Conservation (phyloP, 1,139 yeast species). For the Yamadazyma sp. region DNA sequence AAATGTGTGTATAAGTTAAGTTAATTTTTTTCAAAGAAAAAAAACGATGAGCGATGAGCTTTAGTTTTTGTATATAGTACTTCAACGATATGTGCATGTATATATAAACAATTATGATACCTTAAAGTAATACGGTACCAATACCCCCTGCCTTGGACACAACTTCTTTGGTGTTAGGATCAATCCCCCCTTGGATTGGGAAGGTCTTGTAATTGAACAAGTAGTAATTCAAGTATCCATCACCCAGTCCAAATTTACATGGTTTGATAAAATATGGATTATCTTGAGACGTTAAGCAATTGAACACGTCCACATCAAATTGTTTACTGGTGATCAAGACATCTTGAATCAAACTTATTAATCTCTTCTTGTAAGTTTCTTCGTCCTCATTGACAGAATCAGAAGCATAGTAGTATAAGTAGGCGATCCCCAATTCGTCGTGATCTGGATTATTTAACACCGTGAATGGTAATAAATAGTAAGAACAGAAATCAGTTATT, state of each 20-base stretch:
- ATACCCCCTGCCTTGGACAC: conserved; percentile 70
- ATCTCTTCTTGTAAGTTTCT: conserved; percentile 51
- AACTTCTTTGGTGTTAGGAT: conserved; percentile 48
- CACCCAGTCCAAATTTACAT: conserved; percentile 90
- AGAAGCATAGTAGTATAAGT: conserved; percentile 86
- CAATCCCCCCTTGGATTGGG: conserved; percentile 81
- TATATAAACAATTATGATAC: background rate
- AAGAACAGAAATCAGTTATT: conserved; percentile 86
- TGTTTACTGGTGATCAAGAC: conserved; percentile 75
- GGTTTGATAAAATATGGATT: conserved; percentile 79
- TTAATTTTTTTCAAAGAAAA: conserved; percentile 7
- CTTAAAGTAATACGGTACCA: conserved; percentile 80
- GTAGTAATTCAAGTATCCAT: conserved; percentile 87
- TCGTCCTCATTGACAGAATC: conserved; percentile 43
- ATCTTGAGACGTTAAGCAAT: conserved; percentile 89
- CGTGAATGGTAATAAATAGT: conserved; percentile 84
- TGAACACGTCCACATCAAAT: conserved; percentile 81
- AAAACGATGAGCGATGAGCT: conserved; percentile 5
- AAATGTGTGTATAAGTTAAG: background rate
- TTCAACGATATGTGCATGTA: too few species aligned
- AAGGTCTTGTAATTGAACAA: conserved; percentile 85
- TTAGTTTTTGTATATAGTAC: conserved; percentile 3
- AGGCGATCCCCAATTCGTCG: conserved; percentile 78
- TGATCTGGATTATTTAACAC: conserved; percentile 71
- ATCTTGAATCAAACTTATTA: conserved; percentile 63